phyloP scores from a whole-genome alignment of 2,329 filamentous ascomycete genomes.

The Xylariaceae sp. region DNA sequence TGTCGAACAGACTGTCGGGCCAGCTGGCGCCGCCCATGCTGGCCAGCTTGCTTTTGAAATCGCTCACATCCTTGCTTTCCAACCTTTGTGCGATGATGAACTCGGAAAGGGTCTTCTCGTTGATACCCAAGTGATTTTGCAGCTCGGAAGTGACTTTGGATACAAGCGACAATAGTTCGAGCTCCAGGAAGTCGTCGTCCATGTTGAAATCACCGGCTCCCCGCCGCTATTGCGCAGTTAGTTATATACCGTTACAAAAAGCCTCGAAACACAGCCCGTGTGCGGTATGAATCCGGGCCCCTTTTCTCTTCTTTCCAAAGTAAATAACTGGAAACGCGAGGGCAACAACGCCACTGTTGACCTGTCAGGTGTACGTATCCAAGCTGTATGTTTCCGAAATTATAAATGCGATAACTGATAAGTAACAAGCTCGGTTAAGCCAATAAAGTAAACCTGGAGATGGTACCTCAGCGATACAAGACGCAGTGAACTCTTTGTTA shows the following conservation, averaged over 20 bases:
- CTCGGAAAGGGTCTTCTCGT: constrained; percentile 91
- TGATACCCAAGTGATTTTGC: constrained; percentile 86
- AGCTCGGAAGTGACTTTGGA: constrained; percentile 92
- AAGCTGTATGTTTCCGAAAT: too few relatives aligned
- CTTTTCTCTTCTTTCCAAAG: too few relatives aligned
- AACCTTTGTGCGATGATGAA: constrained; percentile 89
- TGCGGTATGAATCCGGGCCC: neutral
- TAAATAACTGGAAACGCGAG: too few relatives aligned
- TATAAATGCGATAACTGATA: constrained; percentile 7
- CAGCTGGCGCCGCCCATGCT: constrained; percentile 75
- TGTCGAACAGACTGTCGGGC: constrained; percentile 80
- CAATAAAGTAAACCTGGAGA: constrained; percentile 2
- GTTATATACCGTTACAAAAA: neutral
- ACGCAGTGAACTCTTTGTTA: neutral
- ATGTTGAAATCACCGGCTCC: too few relatives aligned
- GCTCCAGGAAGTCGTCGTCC: constrained; percentile 87
- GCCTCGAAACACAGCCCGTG: neutral
- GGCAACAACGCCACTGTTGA: too few relatives aligned
- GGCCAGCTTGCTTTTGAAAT: constrained; percentile 72
- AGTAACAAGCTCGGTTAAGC: constrained; percentile 1
- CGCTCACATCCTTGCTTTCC: constrained; percentile 62
- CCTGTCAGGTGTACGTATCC: too few relatives aligned
- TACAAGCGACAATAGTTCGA: constrained; percentile 90
- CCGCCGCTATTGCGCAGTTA: too few relatives aligned
- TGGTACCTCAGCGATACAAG: too few relatives aligned